These are phyloP conservation scores for Crepidotus variabilis DNA, from an alignment of 768 basidiomycete genomes.

Conservation along the genomic window DNA sequence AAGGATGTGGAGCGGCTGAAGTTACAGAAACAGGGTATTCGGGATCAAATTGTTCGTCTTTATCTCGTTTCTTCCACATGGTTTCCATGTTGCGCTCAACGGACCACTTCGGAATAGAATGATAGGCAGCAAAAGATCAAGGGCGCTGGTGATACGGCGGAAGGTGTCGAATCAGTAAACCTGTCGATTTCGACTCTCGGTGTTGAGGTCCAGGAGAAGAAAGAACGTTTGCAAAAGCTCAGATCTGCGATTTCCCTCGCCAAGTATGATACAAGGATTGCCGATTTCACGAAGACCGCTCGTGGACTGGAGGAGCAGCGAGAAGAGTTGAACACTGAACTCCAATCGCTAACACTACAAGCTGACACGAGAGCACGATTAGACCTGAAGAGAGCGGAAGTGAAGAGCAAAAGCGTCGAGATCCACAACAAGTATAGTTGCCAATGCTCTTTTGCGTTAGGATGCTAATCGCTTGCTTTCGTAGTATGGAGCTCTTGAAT, in stretches of 20 bases:
- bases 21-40: constrained; percentile 46
- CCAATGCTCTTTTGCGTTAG: not conserved
- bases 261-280: constrained; percentile 62
- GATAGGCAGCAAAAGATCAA: constrained; percentile 51
- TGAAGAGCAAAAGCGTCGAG: constrained; percentile 60
- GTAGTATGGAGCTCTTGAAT: constrained; percentile 61
- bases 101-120: constrained; percentile 26
- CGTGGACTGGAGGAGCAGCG: constrained; percentile 63
- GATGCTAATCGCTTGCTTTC: not conserved
- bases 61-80: not conserved
- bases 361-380: constrained; percentile 79
- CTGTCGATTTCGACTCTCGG: constrained; percentile 50
- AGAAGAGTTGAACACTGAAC: constrained; percentile 67
- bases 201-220: constrained; percentile 71
- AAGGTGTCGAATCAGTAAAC: constrained; percentile 50
- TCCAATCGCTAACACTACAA: constrained; percentile 69
- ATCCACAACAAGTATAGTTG: constrained; percentile 61
- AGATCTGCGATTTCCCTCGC: constrained; percentile 54
- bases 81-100: not conserved
- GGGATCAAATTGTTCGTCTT: constrained; percentile 53
- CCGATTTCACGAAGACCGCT: constrained; percentile 48
- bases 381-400: constrained; percentile 67
- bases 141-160: constrained; percentile 51
- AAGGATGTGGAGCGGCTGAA: constrained; percentile 51
- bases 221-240: constrained; percentile 52